Base-by-base conservation (phyloP, 129 eudicot species). In the Flaveria brownii region DNA sequence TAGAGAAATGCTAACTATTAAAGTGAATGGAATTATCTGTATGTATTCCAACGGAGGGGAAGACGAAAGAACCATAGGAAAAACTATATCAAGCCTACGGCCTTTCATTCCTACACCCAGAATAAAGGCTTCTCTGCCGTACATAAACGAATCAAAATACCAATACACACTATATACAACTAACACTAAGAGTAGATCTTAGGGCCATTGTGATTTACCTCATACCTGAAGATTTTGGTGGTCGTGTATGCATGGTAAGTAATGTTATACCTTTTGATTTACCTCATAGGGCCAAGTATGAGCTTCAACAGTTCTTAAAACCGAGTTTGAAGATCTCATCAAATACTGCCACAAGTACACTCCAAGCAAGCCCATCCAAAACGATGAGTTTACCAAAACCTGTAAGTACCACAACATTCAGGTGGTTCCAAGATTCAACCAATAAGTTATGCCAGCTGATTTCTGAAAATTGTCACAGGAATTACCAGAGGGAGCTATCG, bases 251-350 rank as follows among this genome's bases (percentile, higher is more conserved):
- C 16, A 59, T 60, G 66, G 28, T 60, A 28, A 56, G 20, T 71
- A 57, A 57, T 22, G 15, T 15, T 62, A 62, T 62, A 33, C 68
- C 20, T 62, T 62, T 45, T 30, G 43, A 14, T 62, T 68, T 26
- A 22, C 57, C 70, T 46, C 77, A 2, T 74, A 92, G 98, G 88
- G 76, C 92, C 51, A 92, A 92, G 86, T 92, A 92, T 75, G 98
- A 88, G 92, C 85, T 17, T 64, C 98, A 92, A 82, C 92, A 80
- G 12, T 92, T 90, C 77, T 68, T 92, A 80, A 88, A 92, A 78
- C 88, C 96, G 9, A 80, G 95, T 86, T 78, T 92, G 82, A 92
- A 95, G 74, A 92, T 90, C 45, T 55, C 78, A 67, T 74, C 36
- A 60, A 4, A 71, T 42, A 63, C 42, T 72, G 55, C 23, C 52